Base-by-base conservation (phyloP, 805 yeast genomes). In the Candida sakaeoensis region DNA sequence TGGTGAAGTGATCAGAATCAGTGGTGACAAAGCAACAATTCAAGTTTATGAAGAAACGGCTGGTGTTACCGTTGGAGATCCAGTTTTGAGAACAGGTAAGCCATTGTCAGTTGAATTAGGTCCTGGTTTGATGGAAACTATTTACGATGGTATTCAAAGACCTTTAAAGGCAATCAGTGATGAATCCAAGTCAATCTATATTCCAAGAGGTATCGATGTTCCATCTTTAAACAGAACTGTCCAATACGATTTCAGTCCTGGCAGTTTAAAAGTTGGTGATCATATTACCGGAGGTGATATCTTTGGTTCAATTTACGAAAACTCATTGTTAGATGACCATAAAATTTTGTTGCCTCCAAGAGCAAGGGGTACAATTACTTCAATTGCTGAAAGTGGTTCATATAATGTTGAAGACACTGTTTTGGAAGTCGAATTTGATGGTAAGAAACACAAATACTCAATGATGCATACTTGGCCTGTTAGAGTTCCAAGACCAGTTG, bases 401-500 rank as follows among this genome's bases (percentile, higher is more conserved):
- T 93, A 93, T 71, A 80, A 82, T 32, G 88, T 93, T 42, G 96
- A 87, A 51, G 96, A 90, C 55, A 79, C 88, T 37, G 72, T 93
- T 40, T 69, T 93, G 53, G 99, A 93, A 70, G 87, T 93, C 45
- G 99, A 93, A 68, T 93, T 90, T 56, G 91, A 89, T 47, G 98
- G 97, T 52, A 76, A 79, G 58, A 85, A 77, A 52, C 76, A 75
- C 51, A 73, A 77, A 37, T 91, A 86, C 73, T 75, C 95, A 32
- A 89, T 93, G 96, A 88, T 80, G 84, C 99, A 93, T 69, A 82
- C 96, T 21, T 93, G 99, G 99, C 99, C 99, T 26, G 99, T 93
- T 47, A 89, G 99, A 76, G 96, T 90, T 33, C 98, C 99, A 55
- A 84, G 99, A 72, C 99, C 99, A 13, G 98, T 91, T 35, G 85